A percentile compares a stretch with the other conserved stretches of the same genome.
These are phyloP conservation scores for Fraxinus anomala DNA, from an alignment of 257 asterid species.

Conservation along the genomic window DNA sequence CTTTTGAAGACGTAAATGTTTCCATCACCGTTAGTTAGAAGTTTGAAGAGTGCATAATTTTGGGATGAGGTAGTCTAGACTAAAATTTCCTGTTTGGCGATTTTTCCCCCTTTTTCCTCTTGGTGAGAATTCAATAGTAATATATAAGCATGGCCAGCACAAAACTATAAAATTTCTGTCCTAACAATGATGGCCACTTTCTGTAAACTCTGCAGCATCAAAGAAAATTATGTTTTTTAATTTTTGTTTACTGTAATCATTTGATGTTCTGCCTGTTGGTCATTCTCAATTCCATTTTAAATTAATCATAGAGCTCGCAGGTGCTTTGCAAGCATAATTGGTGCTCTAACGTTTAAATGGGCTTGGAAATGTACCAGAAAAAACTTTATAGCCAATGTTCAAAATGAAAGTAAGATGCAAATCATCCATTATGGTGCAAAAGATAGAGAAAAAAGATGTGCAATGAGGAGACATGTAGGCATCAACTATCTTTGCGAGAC, in stretches of 20 bases:
- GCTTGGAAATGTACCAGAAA: background rate
- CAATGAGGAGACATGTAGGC: too few relatives aligned
- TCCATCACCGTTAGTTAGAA: background rate
- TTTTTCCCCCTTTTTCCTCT: background rate
- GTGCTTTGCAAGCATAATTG: background rate
- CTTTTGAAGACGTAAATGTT: background rate
- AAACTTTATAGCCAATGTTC: too few relatives aligned
- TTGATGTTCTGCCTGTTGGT: constrained; percentile 2
- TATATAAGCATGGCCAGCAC: background rate
- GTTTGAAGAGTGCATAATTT: background rate
- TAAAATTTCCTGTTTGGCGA: background rate
- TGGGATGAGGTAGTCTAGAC: background rate
- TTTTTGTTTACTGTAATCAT: background rate
- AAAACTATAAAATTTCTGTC: background rate
- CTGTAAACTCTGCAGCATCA: background rate
- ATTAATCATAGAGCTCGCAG: constrained; percentile 6
- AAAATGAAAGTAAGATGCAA: too few relatives aligned
- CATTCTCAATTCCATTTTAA: background rate
- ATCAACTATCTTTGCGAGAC: too few relatives aligned
- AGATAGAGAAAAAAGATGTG: too few relatives aligned
- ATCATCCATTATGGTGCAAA: too few relatives aligned
- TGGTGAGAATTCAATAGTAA: background rate
- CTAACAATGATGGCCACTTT: constrained; percentile 9
- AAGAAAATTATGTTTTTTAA: background rate
- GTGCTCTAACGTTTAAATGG: constrained; percentile 3